A percentile compares a stretch with the other conserved stretches of the same genome.
These are phyloP conservation scores for Alternaria arbusti DNA, from an alignment of 2,329 filamentous ascomycete genomes.

Conservation along the genomic window DNA sequence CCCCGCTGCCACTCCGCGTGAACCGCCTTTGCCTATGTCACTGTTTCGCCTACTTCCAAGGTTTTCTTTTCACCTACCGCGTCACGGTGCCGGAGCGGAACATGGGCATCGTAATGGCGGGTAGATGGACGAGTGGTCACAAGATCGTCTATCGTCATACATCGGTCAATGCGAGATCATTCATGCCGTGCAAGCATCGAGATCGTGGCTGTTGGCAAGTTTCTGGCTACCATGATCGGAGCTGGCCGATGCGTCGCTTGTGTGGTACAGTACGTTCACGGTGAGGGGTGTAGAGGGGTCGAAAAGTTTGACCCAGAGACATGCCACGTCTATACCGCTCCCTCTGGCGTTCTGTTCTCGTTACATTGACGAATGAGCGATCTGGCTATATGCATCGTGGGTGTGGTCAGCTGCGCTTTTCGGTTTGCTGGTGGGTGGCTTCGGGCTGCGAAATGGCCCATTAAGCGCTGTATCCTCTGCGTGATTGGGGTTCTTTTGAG, in stretches of 20 bases:
- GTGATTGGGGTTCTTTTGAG: not conserved
- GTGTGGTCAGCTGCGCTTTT: conserved; percentile 19
- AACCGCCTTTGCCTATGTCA: conserved; percentile 13
- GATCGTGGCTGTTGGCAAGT: not conserved
- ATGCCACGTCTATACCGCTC: conserved; percentile 20
- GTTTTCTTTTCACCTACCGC: not conserved
- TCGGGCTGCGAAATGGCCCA: conserved; percentile 8
- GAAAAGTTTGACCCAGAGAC: conserved; percentile 3
- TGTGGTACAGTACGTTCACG: conserved; percentile 1
- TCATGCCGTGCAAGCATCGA: conserved; percentile 7
- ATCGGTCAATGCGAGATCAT: conserved; percentile 1
- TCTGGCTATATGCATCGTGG: conserved; percentile 7
- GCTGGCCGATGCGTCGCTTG: conserved; percentile 6
- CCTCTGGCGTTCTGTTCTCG: not conserved
- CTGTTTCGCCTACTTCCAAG: not conserved
- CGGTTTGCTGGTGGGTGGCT: conserved; percentile 11
- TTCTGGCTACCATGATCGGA: conserved; percentile 3
- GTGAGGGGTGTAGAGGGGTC: conserved; percentile 10
- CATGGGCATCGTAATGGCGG: conserved; percentile 4
- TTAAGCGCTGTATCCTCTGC: conserved; percentile 6
- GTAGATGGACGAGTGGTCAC: not conserved
- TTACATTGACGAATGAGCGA: conserved; percentile 11
- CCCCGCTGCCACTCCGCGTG: conserved; percentile 11
- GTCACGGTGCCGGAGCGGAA: not conserved
- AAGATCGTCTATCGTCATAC: not conserved